A percentile compares a stretch with the other conserved stretches of the same genome.
phyloP scores from a whole-genome alignment of 2,329 filamentous ascomycete species.

The Colletotrichum sp. region DNA sequence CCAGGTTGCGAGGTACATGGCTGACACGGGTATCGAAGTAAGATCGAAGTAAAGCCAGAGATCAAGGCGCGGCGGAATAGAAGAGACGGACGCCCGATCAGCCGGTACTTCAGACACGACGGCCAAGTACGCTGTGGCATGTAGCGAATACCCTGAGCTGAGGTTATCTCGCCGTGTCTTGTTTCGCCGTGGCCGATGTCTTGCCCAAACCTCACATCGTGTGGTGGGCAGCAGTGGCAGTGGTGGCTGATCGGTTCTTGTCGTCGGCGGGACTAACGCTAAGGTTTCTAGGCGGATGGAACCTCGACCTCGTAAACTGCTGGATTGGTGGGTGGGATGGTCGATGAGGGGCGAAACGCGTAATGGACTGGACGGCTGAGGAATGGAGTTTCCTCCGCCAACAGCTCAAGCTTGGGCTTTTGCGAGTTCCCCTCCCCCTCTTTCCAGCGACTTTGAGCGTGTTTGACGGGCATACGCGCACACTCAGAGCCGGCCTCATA shows the following conservation, averaged over 20 bases:
- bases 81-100: neutral
- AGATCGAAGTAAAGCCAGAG: neutral
- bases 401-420: neutral
- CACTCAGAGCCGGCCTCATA: neutral
- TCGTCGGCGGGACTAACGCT: constrained; percentile 1
- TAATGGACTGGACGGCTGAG: constrained; percentile 7
- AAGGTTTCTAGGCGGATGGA: constrained; percentile 15
- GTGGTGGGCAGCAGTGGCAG: neutral
- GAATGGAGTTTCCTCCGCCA: neutral
- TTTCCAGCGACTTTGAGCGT: neutral
- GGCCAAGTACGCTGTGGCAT: neutral
- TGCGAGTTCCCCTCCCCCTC: neutral
- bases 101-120: neutral
- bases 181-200: neutral
- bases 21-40: neutral
- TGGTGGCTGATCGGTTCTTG: constrained; percentile 2
- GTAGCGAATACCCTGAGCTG: neutral
- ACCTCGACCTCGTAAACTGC: neutral
- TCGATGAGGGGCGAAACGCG: constrained; percentile 21
- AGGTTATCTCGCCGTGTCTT: neutral
- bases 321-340: constrained; percentile 12
- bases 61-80: neutral
- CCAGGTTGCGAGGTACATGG: neutral
- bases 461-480: neutral
- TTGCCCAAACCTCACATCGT: neutral